A percentile compares a stretch with the other conserved stretches of the same genome.
Conservation (phyloP, 1,139 yeast genomes). For the Waltiozyma sp. region DNA sequence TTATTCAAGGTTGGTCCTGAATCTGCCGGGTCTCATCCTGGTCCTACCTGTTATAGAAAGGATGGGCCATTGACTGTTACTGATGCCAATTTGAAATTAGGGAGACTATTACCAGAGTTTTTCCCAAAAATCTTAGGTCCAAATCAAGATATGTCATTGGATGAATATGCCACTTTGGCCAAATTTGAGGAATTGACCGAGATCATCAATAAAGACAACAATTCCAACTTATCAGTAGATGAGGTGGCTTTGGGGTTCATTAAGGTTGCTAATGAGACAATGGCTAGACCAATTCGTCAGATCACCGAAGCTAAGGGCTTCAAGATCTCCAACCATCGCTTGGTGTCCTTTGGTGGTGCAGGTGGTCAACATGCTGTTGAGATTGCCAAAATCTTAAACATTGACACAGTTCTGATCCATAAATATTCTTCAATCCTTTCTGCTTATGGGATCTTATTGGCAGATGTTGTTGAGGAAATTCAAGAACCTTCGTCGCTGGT, state of each 20-base stretch:
- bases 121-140: slow-evolving; percentile 52
- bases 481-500: slow-evolving; percentile 45
- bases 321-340: slow-evolving; percentile 31
- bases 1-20: slow-evolving; percentile 49
- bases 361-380: slow-evolving; percentile 49
- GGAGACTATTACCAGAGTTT: slow-evolving; percentile 41
- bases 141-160: slow-evolving; percentile 41
- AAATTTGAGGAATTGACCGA: slow-evolving; percentile 32
- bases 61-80: slow-evolving; percentile 51
- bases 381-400: slow-evolving; percentile 38
- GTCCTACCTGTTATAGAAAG: slow-evolving; percentile 49
- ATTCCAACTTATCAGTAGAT: slow-evolving; percentile 25
- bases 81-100: slow-evolving; percentile 45
- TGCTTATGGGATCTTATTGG: slow-evolving; percentile 46
- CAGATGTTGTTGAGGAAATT: slow-evolving; percentile 52
- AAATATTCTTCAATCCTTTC: slow-evolving; percentile 43
- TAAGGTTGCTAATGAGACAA: slow-evolving; percentile 42
- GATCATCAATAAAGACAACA: slow-evolving; percentile 29
- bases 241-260: slow-evolving; percentile 44
- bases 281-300: slow-evolving; percentile 47
- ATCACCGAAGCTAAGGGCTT: slow-evolving; percentile 46
- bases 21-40: slow-evolving; percentile 53
- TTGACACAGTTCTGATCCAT: slow-evolving; percentile 35
- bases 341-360: slow-evolving; percentile 49
- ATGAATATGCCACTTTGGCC: slow-evolving; percentile 26